Conservation (phyloP, 176 grass and related monocot genomes). For the Oryza glaberrima region DNA sequence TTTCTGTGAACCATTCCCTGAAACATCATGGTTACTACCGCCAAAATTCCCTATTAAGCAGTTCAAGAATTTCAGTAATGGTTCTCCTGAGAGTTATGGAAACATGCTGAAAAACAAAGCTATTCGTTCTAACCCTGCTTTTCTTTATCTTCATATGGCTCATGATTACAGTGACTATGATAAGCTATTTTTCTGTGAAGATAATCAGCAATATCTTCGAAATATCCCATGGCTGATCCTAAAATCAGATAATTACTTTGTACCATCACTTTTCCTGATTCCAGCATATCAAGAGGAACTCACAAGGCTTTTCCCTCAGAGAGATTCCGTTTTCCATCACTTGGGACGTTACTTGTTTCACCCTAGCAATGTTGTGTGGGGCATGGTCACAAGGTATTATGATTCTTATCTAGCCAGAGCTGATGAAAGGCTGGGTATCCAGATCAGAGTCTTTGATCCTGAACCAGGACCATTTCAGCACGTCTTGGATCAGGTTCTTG, state of each 20-base stretch:
- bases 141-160: slow-evolving; percentile 60
- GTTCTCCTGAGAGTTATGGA: slow-evolving; percentile 55
- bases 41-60: slow-evolving; percentile 51
- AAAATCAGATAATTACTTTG: slow-evolving; percentile 68
- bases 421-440: slow-evolving; percentile 80
- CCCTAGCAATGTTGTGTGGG: slow-evolving; percentile 70
- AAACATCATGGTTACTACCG: slow-evolving; percentile 65
- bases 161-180: slow-evolving; percentile 60
- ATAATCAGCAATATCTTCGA: slow-evolving; percentile 58
- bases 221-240: slow-evolving; percentile 60
- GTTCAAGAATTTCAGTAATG: slow-evolving; percentile 48
- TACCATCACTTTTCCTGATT: slow-evolving; percentile 67
- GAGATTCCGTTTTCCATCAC: slow-evolving; percentile 66
- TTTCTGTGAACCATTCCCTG: slow-evolving; percentile 80
- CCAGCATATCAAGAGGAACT: slow-evolving; percentile 63
- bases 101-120: slow-evolving; percentile 51
- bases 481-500: slow-evolving; percentile 89
- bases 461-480: slow-evolving; percentile 64
- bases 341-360: slow-evolving; percentile 76
- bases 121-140: slow-evolving; percentile 28
- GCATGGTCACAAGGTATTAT: slow-evolving; percentile 70
- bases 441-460: slow-evolving; percentile 80
- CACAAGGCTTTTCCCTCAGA: slow-evolving; percentile 53
- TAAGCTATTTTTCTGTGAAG: slow-evolving; percentile 71
- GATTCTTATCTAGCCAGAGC: slow-evolving; percentile 76